Conservation (phyloP, 2,329 filamentous ascomycete genomes). For the Colletotrichum liriopes region DNA sequence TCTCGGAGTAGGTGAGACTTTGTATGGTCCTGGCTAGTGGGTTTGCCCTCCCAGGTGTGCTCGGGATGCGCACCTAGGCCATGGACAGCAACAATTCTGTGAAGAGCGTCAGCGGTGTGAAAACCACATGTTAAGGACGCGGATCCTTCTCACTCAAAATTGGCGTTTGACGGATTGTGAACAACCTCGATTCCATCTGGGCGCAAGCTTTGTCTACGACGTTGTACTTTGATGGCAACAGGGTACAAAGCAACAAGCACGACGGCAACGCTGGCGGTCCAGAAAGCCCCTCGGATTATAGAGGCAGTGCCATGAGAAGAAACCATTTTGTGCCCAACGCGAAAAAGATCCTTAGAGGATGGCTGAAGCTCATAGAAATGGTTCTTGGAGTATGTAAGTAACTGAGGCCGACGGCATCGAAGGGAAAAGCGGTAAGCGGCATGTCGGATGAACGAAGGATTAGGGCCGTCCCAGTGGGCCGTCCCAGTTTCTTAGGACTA, state of each 20-base stretch:
- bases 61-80: constrained; percentile 44
- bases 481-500: no score
- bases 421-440: no score
- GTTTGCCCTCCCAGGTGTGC: constrained; percentile 41
- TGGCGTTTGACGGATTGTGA: constrained; percentile 6
- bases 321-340: no score
- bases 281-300: background rate
- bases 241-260: background rate
- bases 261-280: background rate
- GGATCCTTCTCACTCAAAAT: constrained; percentile 32
- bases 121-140: background rate
- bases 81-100: constrained; percentile 45
- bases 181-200: constrained; percentile 19
- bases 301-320: no score
- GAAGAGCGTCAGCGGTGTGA: background rate
- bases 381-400: no score
- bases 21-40: background rate
- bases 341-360: no score
- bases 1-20: constrained; percentile 14
- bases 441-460: no score
- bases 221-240: background rate
- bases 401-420: no score
- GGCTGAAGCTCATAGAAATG: no score
- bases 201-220: background rate
- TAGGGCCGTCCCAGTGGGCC: no score